A percentile compares a stretch with the other conserved stretches of the same genome.
These are phyloP conservation scores for Antitrichia curtipendula DNA, from an alignment of 225 moss, liverwort and hornwort genomes.

Conservation along the genomic window DNA sequence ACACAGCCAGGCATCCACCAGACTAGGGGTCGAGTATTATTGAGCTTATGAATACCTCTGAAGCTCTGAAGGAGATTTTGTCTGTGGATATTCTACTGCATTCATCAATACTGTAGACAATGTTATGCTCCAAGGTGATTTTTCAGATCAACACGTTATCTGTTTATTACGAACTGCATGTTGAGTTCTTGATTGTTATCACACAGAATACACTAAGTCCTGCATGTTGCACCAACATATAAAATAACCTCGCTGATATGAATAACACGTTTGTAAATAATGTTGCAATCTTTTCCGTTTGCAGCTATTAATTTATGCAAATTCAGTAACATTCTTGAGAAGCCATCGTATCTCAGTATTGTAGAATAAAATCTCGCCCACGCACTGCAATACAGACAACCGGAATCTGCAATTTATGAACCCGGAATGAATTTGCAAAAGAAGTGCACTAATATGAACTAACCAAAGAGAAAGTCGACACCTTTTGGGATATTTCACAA, in stretches of 20 bases:
- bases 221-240: background rate
- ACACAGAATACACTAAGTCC: background rate
- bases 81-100: background rate
- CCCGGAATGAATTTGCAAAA: background rate
- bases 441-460: background rate
- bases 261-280: slow-evolving; percentile 46
- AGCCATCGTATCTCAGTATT: slow-evolving; percentile 68
- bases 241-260: background rate
- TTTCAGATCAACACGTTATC: background rate
- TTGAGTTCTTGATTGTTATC: background rate
- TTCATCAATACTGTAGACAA: background rate
- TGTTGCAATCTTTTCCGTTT: slow-evolving; percentile 55
- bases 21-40: slow-evolving; percentile 81
- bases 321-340: slow-evolving; percentile 62
- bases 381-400: slow-evolving; percentile 37
- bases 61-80: slow-evolving; percentile 43
- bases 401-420: background rate
- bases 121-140: background rate
- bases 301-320: background rate
- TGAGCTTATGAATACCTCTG: slow-evolving; percentile 64
- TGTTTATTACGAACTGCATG: background rate
- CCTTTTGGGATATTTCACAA: background rate
- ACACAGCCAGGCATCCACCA: slow-evolving; percentile 60
- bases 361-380: slow-evolving; percentile 64
- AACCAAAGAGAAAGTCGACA: background rate